phyloP scores from a whole-genome alignment of 164 flowering plant species.

The Vitis vinifera region DNA sequence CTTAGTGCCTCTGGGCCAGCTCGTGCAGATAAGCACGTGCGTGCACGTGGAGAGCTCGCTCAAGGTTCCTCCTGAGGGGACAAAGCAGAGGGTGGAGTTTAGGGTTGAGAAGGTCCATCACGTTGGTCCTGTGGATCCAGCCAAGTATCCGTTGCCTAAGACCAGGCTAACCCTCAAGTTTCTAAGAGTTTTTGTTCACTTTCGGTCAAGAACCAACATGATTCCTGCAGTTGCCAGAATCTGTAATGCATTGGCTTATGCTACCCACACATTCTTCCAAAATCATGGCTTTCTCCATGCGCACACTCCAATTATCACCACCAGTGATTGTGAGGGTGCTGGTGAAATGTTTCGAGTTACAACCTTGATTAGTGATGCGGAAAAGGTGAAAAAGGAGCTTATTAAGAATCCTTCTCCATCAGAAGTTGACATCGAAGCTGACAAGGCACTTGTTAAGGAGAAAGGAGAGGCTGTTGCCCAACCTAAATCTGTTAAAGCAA shows the following conservation, averaged over 20 bases:
- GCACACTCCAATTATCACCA: conserved; percentile 92
- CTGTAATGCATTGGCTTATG: conserved; percentile 78
- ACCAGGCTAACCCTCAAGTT: conserved; percentile 74
- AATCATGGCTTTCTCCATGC: conserved; percentile 76
- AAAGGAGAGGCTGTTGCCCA: conserved; percentile 65
- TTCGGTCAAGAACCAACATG: conserved; percentile 81
- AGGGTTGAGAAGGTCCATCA: conserved; percentile 59
- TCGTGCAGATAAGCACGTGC: conserved; percentile 77
- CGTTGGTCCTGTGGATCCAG: conserved; percentile 74
- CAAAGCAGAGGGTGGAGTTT: conserved; percentile 82
- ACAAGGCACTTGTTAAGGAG: conserved; percentile 53
- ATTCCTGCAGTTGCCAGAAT: conserved; percentile 85
- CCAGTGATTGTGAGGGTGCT: conserved; percentile 98
- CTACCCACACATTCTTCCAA: too few species aligned
- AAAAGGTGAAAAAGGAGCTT: conserved; percentile 78
- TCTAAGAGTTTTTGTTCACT: conserved; percentile 69
- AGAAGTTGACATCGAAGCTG: conserved; percentile 67
- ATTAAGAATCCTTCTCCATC: conserved; percentile 79
- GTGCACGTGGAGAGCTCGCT: conserved; percentile 66
- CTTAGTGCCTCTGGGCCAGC: conserved; percentile 41
- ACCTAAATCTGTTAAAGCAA: conserved; percentile 71
- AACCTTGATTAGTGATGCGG: conserved; percentile 72
- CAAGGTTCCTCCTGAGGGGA: conserved; percentile 72
- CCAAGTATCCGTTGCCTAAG: conserved; percentile 79
- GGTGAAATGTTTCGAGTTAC: conserved; percentile 99